Conservation (phyloP, 371 early-diverging fungal genomes). For the Mucor indicus region DNA sequence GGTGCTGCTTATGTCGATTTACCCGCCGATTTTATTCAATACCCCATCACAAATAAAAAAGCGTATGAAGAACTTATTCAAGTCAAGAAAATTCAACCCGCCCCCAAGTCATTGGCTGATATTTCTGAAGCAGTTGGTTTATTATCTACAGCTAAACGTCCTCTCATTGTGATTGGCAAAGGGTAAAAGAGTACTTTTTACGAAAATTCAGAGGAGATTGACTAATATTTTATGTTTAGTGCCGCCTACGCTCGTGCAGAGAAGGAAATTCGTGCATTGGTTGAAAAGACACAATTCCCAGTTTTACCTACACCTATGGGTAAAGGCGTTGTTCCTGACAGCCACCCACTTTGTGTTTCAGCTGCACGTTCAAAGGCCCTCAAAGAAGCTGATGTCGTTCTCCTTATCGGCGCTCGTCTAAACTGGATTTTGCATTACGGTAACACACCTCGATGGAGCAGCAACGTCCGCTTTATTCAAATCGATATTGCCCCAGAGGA, state of each 20-base stretch:
- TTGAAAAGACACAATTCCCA: slow-evolving; percentile 59
- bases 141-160: slow-evolving; percentile 50
- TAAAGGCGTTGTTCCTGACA: slow-evolving; percentile 72
- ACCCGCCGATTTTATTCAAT: slow-evolving; percentile 73
- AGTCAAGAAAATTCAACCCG: slow-evolving; percentile 19
- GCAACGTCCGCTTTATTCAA: slow-evolving; percentile 64
- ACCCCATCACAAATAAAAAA: slow-evolving; percentile 23
- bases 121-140: slow-evolving; percentile 29
- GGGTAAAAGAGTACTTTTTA: slow-evolving; percentile 40
- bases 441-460: slow-evolving; percentile 53
- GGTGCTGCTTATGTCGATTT: slow-evolving; percentile 76
- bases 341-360: slow-evolving; percentile 60
- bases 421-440: slow-evolving; percentile 88
- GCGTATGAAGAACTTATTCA: slow-evolving; percentile 20
- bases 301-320: slow-evolving; percentile 85
- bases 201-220: neutral
- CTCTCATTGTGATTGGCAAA: slow-evolving; percentile 76
- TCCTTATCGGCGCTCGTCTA: slow-evolving; percentile 71
- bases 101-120: slow-evolving; percentile 46
- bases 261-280: slow-evolving; percentile 49
- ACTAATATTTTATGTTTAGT: slow-evolving; percentile 9
- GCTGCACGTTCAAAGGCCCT: slow-evolving; percentile 75
- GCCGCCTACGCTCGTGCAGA: slow-evolving; percentile 73
- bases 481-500: slow-evolving; percentile 72
- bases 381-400: slow-evolving; percentile 66